Conservation (phyloP, 768 basidiomycete genomes). For the Pholiota molesta region DNA sequence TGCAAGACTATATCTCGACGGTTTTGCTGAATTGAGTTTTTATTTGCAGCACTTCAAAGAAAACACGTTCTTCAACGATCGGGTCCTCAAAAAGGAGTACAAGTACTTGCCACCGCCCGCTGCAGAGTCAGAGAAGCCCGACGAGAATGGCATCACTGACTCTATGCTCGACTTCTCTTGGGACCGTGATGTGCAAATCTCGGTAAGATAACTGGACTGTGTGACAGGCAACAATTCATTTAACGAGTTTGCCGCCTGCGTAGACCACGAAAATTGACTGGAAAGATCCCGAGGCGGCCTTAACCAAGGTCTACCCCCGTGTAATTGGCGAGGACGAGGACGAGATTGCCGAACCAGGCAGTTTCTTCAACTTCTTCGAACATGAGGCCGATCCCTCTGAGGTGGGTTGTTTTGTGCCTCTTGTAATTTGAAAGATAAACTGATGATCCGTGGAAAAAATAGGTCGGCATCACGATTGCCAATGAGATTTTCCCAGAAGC, state of each 20-base stretch:
- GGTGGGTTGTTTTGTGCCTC: constrained; percentile 40
- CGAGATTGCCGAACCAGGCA: constrained; percentile 70
- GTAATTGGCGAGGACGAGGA: constrained; percentile 63
- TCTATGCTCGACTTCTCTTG: constrained; percentile 83
- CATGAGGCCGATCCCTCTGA: constrained; percentile 64
- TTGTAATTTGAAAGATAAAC: constrained; percentile 1
- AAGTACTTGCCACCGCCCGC: constrained; percentile 63
- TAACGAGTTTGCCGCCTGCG: not conserved
- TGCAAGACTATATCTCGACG: not conserved
- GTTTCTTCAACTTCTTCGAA: constrained; percentile 91
- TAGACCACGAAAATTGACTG: constrained; percentile 75
- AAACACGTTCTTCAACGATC: constrained; percentile 82
- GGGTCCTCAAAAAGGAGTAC: constrained; percentile 81
- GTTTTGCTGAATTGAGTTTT: not conserved
- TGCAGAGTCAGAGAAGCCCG: constrained; percentile 58
- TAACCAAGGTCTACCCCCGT: constrained; percentile 80
- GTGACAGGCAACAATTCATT: not conserved
- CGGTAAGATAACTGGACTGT: constrained; percentile 45
- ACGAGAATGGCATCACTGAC: constrained; percentile 75
- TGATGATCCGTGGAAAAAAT: constrained; percentile 9
- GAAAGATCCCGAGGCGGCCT: constrained; percentile 77
- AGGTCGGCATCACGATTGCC: constrained; percentile 75
- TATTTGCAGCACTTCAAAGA: constrained; percentile 74
- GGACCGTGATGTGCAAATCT: constrained; percentile 70
- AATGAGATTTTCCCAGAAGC: constrained; percentile 82